A percentile compares a stretch with the other conserved stretches of the same genome.
Conservation (phyloP, 2,329 filamentous ascomycete species). For the Dendrostoma leiphaemia region DNA sequence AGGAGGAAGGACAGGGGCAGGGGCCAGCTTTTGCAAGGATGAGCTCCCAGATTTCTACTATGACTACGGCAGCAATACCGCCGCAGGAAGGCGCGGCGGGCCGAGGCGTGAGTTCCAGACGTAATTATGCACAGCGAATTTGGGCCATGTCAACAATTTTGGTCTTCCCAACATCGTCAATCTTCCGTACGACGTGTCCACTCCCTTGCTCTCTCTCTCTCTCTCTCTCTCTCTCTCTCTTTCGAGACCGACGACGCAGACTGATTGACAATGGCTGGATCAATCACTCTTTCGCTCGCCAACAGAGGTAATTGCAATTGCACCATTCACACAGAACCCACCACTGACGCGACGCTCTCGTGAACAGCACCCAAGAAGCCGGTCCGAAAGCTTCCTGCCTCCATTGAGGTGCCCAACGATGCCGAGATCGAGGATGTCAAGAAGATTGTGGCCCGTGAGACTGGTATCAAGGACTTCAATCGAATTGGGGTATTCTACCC, state of each 20-base stretch:
- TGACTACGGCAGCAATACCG: no score
- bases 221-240: neutral
- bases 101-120: neutral
- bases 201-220: neutral
- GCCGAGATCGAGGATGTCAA: conserved; percentile 62
- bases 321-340: neutral
- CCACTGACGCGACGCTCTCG: neutral
- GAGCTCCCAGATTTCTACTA: no score
- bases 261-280: conserved; percentile 7
- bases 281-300: conserved; percentile 14
- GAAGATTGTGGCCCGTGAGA: conserved; percentile 48
- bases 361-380: conserved; percentile 39
- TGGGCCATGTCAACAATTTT: neutral
- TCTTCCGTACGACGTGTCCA: no score
- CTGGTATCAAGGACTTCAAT: conserved; percentile 55
- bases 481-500: conserved; percentile 63
- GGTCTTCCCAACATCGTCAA: neutral
- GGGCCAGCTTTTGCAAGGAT: no score
- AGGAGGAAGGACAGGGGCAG: no score
- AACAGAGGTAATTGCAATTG: conserved; percentile 2
- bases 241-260: neutral
- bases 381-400: conserved; percentile 48
- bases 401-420: conserved; percentile 46
- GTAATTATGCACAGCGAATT: neutral
- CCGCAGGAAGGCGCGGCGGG: no score